These are phyloP conservation scores for Fonsecaea erecta DNA, from an alignment of 2,329 filamentous ascomycete genomes.

Conservation along the genomic window DNA sequence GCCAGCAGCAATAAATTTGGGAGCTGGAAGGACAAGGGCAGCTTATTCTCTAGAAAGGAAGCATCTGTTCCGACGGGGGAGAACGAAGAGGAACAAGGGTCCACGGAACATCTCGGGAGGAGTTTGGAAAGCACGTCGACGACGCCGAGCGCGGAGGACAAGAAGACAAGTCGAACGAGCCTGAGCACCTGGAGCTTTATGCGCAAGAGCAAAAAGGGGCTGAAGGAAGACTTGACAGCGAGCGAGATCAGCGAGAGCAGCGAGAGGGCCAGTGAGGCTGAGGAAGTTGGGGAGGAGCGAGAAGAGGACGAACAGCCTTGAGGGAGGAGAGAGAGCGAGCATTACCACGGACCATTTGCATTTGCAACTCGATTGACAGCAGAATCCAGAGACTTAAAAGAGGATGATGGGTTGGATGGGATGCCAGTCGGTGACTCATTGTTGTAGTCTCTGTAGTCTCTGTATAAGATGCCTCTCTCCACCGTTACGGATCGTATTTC, in stretches of 20 bases:
- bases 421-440: neutral
- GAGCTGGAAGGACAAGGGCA: slow-evolving; percentile 55
- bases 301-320: slow-evolving; percentile 43
- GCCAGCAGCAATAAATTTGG: slow-evolving; percentile 57
- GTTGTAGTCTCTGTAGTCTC: no score
- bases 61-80: slow-evolving; percentile 48
- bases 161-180: slow-evolving; percentile 50
- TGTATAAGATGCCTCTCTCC: no score
- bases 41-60: slow-evolving; percentile 53
- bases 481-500: neutral
- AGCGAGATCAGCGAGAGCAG: slow-evolving; percentile 48
- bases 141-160: slow-evolving; percentile 44
- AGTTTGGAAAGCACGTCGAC: slow-evolving; percentile 37
- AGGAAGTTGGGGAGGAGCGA: slow-evolving; percentile 46
- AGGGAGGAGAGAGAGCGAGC: neutral
- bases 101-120: slow-evolving; percentile 38
- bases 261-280: slow-evolving; percentile 49
- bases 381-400: no score
- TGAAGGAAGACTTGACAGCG: slow-evolving; percentile 35
- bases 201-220: slow-evolving; percentile 45
- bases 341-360: neutral
- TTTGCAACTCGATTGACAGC: no score
- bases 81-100: slow-evolving; percentile 51
- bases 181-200: slow-evolving; percentile 52
- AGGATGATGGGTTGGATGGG: no score